These are phyloP conservation scores for Tardiomyces digboiensis DNA, from an alignment of 1,139 yeast genomes.

Conservation along the genomic window DNA sequence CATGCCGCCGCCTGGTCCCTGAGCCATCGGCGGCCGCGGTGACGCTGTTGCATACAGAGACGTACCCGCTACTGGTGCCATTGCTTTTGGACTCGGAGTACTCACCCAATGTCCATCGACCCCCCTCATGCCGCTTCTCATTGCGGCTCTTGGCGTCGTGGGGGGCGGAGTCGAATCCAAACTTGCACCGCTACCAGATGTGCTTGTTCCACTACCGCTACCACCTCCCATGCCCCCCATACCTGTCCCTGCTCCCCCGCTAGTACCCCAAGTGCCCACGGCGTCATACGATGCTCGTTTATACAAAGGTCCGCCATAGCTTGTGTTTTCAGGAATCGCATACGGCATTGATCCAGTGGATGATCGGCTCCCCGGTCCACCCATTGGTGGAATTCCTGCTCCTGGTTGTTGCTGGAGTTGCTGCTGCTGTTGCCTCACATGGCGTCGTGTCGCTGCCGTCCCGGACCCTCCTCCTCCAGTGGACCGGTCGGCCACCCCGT, in stretches of 20 bases:
- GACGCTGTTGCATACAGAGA: not conserved
- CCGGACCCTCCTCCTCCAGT: too few relatives aligned
- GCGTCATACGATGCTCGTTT: not conserved
- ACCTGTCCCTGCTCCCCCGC: too few relatives aligned
- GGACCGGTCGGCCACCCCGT: too few relatives aligned
- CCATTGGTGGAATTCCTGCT: not conserved
- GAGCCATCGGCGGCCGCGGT: not conserved
- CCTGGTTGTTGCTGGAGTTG: slow-evolving; percentile 1
- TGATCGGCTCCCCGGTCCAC: not conserved
- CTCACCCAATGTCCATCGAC: not conserved
- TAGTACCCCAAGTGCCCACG: not conserved
- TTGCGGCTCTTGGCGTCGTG: not conserved
- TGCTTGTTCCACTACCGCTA: not conserved
- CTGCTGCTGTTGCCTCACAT: slow-evolving; percentile 2
- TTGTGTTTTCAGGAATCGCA: not conserved
- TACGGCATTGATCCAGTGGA: not conserved
- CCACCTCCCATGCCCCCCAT: too few relatives aligned
- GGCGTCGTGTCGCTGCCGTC: too few relatives aligned
- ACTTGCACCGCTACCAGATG: too few relatives aligned
- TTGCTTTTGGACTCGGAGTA: not conserved
- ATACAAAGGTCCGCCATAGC: not conserved
- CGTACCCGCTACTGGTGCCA: not conserved
- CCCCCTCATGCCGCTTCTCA: not conserved
- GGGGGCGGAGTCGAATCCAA: too few relatives aligned
- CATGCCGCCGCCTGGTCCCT: too few relatives aligned